Evolutionary conservation across 495 filamentous ascomycete species (phyloP).

Genomic region (Thermochaetoides thermophila): DNA sequence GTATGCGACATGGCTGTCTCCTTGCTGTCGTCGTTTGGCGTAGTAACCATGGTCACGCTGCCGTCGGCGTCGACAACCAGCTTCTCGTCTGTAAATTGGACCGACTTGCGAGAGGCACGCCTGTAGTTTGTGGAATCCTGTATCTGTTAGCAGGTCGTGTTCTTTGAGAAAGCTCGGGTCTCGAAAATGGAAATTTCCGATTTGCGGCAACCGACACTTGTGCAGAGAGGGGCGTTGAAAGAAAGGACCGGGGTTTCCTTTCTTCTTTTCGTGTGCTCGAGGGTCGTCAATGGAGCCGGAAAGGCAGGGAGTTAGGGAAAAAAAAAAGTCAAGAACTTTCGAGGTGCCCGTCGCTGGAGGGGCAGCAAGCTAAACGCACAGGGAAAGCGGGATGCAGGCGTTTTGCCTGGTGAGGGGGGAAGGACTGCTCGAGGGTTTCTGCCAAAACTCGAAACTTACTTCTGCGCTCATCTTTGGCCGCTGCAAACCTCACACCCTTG

Average conservation of each 20-base stretch:
- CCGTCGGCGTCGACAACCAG: slow-evolving; percentile 78
- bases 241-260: background rate
- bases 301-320: background rate
- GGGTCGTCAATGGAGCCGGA: too few relatives aligned
- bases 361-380: slow-evolving; percentile 11
- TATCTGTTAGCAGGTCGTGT: slow-evolving; percentile 16
- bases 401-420: slow-evolving; percentile 5
- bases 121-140: slow-evolving; percentile 36
- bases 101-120: slow-evolving; percentile 58
- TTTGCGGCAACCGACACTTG: slow-evolving; percentile 1
- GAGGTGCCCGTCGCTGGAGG: slow-evolving; percentile 7
- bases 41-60: slow-evolving; percentile 48
- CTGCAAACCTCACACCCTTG: slow-evolving; percentile 6
- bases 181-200: slow-evolving; percentile 1
- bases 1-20: slow-evolving; percentile 60
- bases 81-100: slow-evolving; percentile 74
- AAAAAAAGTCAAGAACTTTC: background rate
- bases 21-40: slow-evolving; percentile 46
- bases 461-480: slow-evolving; percentile 19
- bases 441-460: slow-evolving; percentile 19
- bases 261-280: too few relatives aligned
- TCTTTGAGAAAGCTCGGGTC: too few relatives aligned
- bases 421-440: slow-evolving; percentile 5
- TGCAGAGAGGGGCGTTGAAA: background rate
- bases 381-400: slow-evolving; percentile 2